Evolutionary conservation across 2,329 filamentous ascomycete genomes (phyloP).

Genomic region (Tolypocladium endophyticum): DNA sequence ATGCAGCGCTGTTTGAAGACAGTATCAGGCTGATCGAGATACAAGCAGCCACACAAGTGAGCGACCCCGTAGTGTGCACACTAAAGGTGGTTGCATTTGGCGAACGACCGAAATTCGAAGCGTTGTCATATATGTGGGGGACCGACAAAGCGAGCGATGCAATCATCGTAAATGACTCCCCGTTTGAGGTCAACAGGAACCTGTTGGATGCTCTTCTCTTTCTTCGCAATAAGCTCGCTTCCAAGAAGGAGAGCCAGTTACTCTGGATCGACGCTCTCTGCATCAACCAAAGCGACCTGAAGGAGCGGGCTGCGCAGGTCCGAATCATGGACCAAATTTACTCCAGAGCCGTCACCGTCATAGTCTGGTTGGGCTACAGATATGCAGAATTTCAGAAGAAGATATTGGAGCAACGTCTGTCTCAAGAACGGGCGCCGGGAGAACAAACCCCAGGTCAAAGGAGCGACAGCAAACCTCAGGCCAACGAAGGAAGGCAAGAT

Average conservation of each 20-base stretch:
- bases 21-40: background rate
- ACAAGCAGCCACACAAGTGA: background rate
- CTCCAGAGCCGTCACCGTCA: background rate
- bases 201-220: background rate
- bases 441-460: too few species aligned
- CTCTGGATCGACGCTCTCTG: background rate
- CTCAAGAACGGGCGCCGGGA: too few species aligned
- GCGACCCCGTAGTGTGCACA: background rate
- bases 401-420: background rate
- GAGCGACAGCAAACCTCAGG: too few species aligned
- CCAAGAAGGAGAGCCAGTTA: background rate
- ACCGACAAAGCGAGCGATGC: background rate
- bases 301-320: background rate
- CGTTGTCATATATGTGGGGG: background rate
- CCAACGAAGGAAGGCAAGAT: background rate
- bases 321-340: background rate
- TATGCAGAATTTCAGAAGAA: background rate
- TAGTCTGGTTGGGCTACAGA: background rate
- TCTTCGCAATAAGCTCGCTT: background rate
- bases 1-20: background rate
- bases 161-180: background rate
- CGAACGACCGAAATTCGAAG: background rate
- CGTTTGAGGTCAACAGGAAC: background rate
- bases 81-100: background rate
- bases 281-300: background rate